Percentiles rank a stretch among this genome's conserved stretches.
Conservation (phyloP, 23 red algal genomes). For the Gracilariopsis chorda region DNA sequence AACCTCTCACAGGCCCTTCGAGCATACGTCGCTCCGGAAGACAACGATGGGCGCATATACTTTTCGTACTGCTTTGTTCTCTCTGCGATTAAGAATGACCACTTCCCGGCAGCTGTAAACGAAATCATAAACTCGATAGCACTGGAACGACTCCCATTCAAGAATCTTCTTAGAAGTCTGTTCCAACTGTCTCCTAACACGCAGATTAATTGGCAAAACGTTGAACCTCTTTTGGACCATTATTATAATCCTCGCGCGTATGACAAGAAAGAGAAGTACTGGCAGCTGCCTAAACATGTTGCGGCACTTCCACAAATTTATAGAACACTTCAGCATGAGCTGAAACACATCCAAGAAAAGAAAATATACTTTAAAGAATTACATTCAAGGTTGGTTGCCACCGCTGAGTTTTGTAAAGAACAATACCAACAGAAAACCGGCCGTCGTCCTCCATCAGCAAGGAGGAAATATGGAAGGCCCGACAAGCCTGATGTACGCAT, state of each 20-base stretch:
- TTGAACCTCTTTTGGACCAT: neutral
- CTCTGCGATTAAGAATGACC: neutral
- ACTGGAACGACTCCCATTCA: neutral
- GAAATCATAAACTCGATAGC: neutral
- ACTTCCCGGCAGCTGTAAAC: neutral
- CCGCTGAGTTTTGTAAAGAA: too few species aligned
- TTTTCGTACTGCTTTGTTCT: neutral
- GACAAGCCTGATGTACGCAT: neutral
- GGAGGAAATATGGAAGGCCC: too few species aligned
- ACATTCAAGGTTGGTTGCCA: too few species aligned
- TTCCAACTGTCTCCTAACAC: neutral
- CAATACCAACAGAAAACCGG: too few species aligned
- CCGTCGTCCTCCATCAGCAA: too few species aligned
- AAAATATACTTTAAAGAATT: too few species aligned
- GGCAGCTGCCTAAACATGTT: neutral
- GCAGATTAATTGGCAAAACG: neutral
- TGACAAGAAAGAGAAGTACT: neutral
- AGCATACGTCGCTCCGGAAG: neutral
- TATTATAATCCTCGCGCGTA: neutral
- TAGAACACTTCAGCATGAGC: too few species aligned
- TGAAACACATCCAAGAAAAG: too few species aligned
- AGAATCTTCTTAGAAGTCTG: neutral
- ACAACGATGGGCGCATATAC: neutral
- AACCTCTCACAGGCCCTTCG: neutral
- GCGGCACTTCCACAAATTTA: too few species aligned